phyloP scores from a whole-genome alignment of 73 alveolate species.

The Blepharisma japonicum region DNA sequence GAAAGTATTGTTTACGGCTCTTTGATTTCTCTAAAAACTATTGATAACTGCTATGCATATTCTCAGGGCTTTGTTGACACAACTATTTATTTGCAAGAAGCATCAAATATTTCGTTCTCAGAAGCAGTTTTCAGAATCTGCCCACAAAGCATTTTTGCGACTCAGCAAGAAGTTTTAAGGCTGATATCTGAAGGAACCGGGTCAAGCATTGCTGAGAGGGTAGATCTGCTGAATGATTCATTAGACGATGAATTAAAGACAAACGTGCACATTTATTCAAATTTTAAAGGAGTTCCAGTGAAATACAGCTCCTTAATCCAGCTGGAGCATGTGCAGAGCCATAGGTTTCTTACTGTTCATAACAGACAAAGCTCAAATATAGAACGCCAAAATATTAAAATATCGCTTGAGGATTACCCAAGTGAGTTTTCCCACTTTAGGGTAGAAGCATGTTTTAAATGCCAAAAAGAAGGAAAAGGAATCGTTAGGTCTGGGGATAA shows the following conservation, averaged over 20 bases:
- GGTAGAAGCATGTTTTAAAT: slow-evolving; percentile 30
- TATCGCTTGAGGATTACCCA: slow-evolving; percentile 41
- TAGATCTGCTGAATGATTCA: too few relatives aligned
- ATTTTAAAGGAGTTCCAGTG: background rate
- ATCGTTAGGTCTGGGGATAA: slow-evolving; percentile 5
- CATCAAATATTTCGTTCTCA: background rate
- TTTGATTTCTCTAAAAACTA: background rate
- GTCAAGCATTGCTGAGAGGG: too few relatives aligned
- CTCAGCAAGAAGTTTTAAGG: background rate
- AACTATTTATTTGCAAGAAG: slow-evolving; percentile 23
- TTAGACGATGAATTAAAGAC: slow-evolving; percentile 23
- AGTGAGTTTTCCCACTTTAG: slow-evolving; percentile 40
- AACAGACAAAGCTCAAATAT: slow-evolving; percentile 33
- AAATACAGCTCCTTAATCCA: background rate
- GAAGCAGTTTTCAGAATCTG: background rate
- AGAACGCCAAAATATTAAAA: slow-evolving; percentile 44
- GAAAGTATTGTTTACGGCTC: slow-evolving; percentile 2
- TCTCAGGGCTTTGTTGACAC: slow-evolving; percentile 29
- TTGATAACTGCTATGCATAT: background rate
- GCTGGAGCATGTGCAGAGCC: slow-evolving; percentile 30
- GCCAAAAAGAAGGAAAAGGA: slow-evolving; percentile 26
- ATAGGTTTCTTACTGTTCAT: slow-evolving; percentile 21
- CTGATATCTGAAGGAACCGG: too few relatives aligned
- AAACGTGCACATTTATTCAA: background rate
- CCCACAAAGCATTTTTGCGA: slow-evolving; percentile 15